These are phyloP conservation scores for Auricularia cornea DNA, from an alignment of 768 basidiomycete species.

Conservation along the genomic window DNA sequence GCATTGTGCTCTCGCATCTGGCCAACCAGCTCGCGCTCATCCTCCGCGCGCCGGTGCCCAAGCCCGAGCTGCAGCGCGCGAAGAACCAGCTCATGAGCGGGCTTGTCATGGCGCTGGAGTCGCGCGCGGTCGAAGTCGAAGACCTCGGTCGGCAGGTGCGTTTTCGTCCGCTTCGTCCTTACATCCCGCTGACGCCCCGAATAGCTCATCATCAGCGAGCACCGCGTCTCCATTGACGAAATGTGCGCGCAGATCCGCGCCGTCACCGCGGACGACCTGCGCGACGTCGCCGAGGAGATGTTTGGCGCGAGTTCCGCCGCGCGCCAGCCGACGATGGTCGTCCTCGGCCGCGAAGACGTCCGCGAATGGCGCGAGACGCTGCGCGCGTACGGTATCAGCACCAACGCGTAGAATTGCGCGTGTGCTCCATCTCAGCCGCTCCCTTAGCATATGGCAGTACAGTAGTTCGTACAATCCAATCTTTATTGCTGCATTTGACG, in stretches of 20 bases:
- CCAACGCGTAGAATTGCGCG: neutral
- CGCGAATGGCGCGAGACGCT: slow-evolving; percentile 57
- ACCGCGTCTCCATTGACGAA: slow-evolving; percentile 79
- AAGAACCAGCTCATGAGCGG: slow-evolving; percentile 93
- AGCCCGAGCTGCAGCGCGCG: slow-evolving; percentile 69
- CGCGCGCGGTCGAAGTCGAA: slow-evolving; percentile 74
- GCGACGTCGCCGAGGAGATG: slow-evolving; percentile 65
- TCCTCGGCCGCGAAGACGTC: slow-evolving; percentile 75
- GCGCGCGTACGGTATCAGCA: slow-evolving; percentile 62
- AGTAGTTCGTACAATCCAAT: too few relatives aligned
- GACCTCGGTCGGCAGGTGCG: slow-evolving; percentile 83
- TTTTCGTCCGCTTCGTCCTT: neutral
- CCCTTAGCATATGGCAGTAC: too few relatives aligned
- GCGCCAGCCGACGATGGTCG: slow-evolving; percentile 69
- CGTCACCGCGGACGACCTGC: slow-evolving; percentile 61
- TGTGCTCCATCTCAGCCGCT: too few relatives aligned
- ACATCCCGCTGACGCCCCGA: neutral
- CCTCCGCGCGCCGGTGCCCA: slow-evolving; percentile 58
- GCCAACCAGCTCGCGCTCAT: slow-evolving; percentile 81
- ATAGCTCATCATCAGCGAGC: slow-evolving; percentile 76
- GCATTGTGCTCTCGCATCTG: slow-evolving; percentile 66
- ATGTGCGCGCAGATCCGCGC: slow-evolving; percentile 84
- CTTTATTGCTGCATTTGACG: too few relatives aligned
- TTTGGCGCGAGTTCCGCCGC: slow-evolving; percentile 45
- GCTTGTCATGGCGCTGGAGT: slow-evolving; percentile 92